Evolutionary conservation across 139 green algal species (phyloP).

Genomic region (Chlamydomonas sp.): DNA sequence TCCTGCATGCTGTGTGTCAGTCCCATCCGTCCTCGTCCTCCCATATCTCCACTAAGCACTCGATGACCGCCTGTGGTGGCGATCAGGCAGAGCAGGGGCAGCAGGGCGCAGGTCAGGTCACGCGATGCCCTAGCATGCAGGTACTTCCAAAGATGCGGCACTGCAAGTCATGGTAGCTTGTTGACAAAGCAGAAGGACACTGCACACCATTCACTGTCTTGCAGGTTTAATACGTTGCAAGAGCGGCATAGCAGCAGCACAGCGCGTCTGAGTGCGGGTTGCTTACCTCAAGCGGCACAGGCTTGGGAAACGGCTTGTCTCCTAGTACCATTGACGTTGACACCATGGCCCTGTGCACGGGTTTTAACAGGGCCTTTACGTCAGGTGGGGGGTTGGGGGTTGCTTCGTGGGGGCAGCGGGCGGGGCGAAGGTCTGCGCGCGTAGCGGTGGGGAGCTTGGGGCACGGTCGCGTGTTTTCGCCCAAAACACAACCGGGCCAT

Average conservation of each 20-base stretch:
- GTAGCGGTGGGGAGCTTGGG: background rate
- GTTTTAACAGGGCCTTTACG: background rate
- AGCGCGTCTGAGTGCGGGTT: too few species aligned
- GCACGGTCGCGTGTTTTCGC: too few species aligned
- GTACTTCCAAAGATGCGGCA: background rate
- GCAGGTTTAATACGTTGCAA: background rate
- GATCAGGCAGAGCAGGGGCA: background rate
- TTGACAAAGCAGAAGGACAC: background rate
- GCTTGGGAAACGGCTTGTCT: slow-evolving; percentile 11
- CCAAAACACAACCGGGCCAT: too few species aligned
- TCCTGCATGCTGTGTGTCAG: background rate
- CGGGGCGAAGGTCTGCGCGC: background rate
- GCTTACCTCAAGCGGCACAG: slow-evolving; percentile 6
- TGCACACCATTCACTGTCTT: background rate
- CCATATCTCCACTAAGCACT: slow-evolving; percentile 35
- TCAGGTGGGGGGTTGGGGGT: background rate
- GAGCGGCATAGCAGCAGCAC: too few species aligned
- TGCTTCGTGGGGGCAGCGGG: background rate
- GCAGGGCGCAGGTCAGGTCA: background rate
- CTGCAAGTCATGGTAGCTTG: background rate
- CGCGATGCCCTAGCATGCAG: background rate
- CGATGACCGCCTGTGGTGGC: slow-evolving; percentile 6
- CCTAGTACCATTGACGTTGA: slow-evolving; percentile 10
- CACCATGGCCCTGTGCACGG: background rate
- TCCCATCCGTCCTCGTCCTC: slow-evolving; percentile 32